These are phyloP conservation scores for Galeopsis tetrahit DNA, from an alignment of 257 asterid species.

Conservation along the genomic window DNA sequence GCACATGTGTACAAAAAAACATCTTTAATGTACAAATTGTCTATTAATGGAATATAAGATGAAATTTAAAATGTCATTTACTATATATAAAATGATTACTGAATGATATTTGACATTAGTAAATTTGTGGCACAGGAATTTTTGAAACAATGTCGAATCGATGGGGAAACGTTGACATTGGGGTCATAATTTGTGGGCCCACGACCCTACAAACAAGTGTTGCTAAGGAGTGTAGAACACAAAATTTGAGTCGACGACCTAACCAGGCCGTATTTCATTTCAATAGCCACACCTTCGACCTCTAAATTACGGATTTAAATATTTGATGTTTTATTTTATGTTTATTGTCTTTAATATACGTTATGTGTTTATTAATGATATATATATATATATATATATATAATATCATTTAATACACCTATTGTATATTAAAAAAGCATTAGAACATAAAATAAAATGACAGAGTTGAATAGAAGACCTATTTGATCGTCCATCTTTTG, in stretches of 20 bases:
- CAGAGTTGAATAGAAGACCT: background rate
- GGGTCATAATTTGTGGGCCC: slow-evolving; percentile 86
- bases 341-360: background rate
- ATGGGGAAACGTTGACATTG: slow-evolving; percentile 79
- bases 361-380: background rate
- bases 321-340: too few species aligned
- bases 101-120: background rate
- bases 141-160: slow-evolving; percentile 52
- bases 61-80: background rate
- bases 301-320: slow-evolving; percentile 31
- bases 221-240: slow-evolving; percentile 71
- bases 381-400: too few species aligned
- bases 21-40: too few species aligned
- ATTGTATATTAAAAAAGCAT: background rate
- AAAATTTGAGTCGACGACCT: slow-evolving; percentile 52
- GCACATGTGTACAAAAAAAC: too few species aligned
- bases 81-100: background rate
- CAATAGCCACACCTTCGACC: slow-evolving; percentile 93
- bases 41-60: too few species aligned
- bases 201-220: slow-evolving; percentile 65
- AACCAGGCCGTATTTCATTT: slow-evolving; percentile 70
- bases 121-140: slow-evolving; percentile 47
- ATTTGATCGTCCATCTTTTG: background rate
- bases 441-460: background rate
- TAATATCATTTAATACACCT: background rate